A percentile compares a stretch with the other conserved stretches of the same genome.
Evolutionary conservation across 148 eudicot species (phyloP).

Genomic region (Persicaria tinctoria): DNA sequence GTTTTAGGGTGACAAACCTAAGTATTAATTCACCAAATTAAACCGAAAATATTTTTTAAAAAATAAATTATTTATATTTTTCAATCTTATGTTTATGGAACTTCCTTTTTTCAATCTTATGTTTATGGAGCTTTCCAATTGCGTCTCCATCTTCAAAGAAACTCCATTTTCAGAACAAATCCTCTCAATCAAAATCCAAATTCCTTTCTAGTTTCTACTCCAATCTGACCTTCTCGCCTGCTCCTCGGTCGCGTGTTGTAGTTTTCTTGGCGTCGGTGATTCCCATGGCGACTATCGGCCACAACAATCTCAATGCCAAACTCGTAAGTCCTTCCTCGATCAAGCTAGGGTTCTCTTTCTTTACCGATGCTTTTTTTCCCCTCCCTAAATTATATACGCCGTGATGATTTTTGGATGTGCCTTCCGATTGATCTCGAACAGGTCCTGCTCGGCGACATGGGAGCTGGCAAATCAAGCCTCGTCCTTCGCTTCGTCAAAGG

Average conservation of each 20-base stretch:
- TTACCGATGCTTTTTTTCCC: too few relatives aligned
- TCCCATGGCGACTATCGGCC: conserved; percentile 59
- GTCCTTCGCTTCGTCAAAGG: conserved; percentile 96
- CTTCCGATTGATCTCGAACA: conserved; percentile 18
- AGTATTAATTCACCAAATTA: too few relatives aligned
- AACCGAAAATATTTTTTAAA: too few relatives aligned
- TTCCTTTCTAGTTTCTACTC: not conserved
- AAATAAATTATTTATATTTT: too few relatives aligned
- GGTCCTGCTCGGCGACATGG: conserved; percentile 99
- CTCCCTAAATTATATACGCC: too few relatives aligned
- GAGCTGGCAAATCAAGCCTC: conserved; percentile 95
- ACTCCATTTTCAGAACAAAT: not conserved
- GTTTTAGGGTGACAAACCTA: too few relatives aligned
- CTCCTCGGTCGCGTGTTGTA: not conserved
- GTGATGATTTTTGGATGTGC: not conserved
- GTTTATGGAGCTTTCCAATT: not conserved
- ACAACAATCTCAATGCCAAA: conserved; percentile 88
- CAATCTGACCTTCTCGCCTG: not conserved
- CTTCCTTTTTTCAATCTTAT: too few relatives aligned
- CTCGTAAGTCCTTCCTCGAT: conserved; percentile 10
- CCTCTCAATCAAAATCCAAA: too few relatives aligned
- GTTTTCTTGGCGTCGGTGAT: conserved; percentile 1
- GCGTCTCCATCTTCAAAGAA: not conserved
- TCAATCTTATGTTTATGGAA: too few relatives aligned
- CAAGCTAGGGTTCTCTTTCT: too few relatives aligned